A percentile compares a stretch with the other conserved stretches of the same genome.
Evolutionary conservation across 768 basidiomycete species (phyloP).

Genomic region (Podaxis pistillaris): DNA sequence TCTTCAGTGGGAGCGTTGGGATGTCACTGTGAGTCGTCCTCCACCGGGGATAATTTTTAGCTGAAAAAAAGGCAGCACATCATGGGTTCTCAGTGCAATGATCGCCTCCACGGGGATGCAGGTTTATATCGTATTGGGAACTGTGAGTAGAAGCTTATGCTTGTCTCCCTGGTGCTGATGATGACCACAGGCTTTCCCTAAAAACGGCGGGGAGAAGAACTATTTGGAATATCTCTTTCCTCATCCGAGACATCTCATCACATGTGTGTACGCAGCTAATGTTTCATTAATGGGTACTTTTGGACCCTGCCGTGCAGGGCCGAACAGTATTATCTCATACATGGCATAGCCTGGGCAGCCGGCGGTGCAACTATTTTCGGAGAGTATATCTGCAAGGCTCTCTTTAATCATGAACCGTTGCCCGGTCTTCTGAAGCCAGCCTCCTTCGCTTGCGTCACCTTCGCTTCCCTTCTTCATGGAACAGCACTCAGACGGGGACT

Average conservation of each 20-base stretch:
- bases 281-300: conserved; percentile 38
- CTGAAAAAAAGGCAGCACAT: conserved; percentile 20
- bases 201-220: conserved; percentile 61
- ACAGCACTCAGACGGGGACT: conserved; percentile 45
- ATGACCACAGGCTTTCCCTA: conserved; percentile 42
- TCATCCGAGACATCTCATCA: conserved; percentile 48
- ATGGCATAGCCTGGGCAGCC: conserved; percentile 17
- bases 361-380: conserved; percentile 53
- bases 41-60: background rate
- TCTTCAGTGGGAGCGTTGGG: conserved; percentile 32
- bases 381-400: conserved; percentile 38
- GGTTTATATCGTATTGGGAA: conserved; percentile 35
- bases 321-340: background rate
- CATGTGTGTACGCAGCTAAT: conserved; percentile 43
- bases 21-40: conserved; percentile 26
- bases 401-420: conserved; percentile 17
- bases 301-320: background rate
- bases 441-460: conserved; percentile 30
- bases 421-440: conserved; percentile 22
- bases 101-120: conserved; percentile 33
- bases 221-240: conserved; percentile 59
- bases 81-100: conserved; percentile 37
- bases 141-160: conserved; percentile 21
- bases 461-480: conserved; percentile 35
- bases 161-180: background rate